Conservation (phyloP, 805 yeast genomes). For the Lipomyces starkeyi region DNA sequence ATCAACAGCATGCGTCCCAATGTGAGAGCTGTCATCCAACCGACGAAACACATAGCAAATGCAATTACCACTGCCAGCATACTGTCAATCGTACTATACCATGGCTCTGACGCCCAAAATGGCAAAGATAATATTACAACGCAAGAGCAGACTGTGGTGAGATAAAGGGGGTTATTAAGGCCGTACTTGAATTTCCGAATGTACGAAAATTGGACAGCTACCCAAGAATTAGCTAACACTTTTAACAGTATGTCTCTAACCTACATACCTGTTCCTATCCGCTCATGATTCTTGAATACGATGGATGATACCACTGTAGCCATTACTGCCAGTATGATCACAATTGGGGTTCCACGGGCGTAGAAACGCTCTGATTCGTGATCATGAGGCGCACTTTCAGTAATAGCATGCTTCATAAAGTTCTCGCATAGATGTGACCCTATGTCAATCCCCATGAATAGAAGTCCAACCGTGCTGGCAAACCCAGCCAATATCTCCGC, state of each 20-base stretch:
- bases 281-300: constrained; percentile 46
- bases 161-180: constrained; percentile 30
- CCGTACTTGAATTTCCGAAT: constrained; percentile 31
- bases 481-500: constrained; percentile 87
- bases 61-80: constrained; percentile 49
- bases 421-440: constrained; percentile 88
- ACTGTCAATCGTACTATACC: constrained; percentile 44
- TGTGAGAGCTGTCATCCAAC: constrained; percentile 50
- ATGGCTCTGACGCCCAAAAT: constrained; percentile 36
- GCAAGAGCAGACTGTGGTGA: constrained; percentile 21
- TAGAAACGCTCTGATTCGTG: constrained; percentile 33
- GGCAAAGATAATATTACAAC: constrained; percentile 21
- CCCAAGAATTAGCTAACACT: constrained; percentile 25
- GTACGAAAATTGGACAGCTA: constrained; percentile 29
- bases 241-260: constrained; percentile 6
- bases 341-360: constrained; percentile 27
- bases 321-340: constrained; percentile 38
- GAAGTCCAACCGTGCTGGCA: constrained; percentile 79
- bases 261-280: constrained; percentile 39
- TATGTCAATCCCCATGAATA: constrained; percentile 90
- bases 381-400: constrained; percentile 29
- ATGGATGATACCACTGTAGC: constrained; percentile 48
- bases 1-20: constrained; percentile 53
- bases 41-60: constrained; percentile 49
- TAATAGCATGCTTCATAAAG: constrained; percentile 41